These are phyloP conservation scores for Cyclocybe aegerita DNA, from an alignment of 768 basidiomycete species.

Conservation along the genomic window DNA sequence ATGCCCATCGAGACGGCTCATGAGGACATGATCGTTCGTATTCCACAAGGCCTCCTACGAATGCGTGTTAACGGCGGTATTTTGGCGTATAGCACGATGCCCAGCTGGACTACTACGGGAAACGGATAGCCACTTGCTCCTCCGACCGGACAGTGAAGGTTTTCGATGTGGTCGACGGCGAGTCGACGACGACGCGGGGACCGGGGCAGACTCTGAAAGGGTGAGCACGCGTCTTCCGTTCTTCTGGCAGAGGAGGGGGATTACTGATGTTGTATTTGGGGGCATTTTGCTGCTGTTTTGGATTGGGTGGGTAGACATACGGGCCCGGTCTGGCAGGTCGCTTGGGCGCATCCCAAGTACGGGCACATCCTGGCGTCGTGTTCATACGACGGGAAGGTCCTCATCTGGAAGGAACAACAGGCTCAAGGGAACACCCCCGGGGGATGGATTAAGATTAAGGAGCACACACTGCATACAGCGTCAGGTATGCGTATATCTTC, in stretches of 20 bases:
- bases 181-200: conserved; percentile 57
- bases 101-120: conserved; percentile 97
- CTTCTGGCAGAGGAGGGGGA: not conserved
- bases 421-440: conserved; percentile 52
- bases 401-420: conserved; percentile 95
- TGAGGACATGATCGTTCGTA: conserved; percentile 95
- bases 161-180: conserved; percentile 92
- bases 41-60: not conserved
- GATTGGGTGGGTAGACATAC: conserved; percentile 64
- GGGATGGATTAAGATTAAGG: conserved; percentile 93
- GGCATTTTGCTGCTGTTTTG: no score
- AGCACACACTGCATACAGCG: conserved; percentile 91
- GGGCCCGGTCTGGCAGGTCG: conserved; percentile 97
- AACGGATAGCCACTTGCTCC: conserved; percentile 94
- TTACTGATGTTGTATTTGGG: not conserved
- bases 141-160: conserved; percentile 94
- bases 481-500: conserved; percentile 55
- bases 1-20: conserved; percentile 93
- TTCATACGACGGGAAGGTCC: conserved; percentile 96
- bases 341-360: conserved; percentile 98
- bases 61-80: conserved; percentile 3
- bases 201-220: conserved; percentile 76
- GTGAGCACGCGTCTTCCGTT: conserved; percentile 32
- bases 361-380: conserved; percentile 97
- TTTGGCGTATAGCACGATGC: conserved; percentile 81